Conservation (phyloP, 2,329 filamentous ascomycete species). For the Phaeoacremonium minimum region DNA sequence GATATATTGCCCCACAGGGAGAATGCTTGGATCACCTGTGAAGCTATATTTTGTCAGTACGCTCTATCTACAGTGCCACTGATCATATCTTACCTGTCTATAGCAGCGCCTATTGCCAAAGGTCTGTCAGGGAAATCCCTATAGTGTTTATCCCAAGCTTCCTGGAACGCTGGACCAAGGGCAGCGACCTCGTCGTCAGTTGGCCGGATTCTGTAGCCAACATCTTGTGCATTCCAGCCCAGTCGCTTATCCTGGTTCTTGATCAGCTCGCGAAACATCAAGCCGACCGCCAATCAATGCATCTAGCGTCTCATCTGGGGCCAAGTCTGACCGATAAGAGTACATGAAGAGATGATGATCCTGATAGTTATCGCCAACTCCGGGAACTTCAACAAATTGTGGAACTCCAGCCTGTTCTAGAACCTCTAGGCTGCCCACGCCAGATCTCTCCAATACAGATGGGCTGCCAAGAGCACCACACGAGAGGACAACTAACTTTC, state of each 20-base stretch:
- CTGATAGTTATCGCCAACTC: conserved; percentile 50
- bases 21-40: background rate
- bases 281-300: background rate
- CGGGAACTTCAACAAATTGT: conserved; percentile 39
- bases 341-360: conserved; percentile 15
- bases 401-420: conserved; percentile 42
- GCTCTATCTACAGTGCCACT: background rate
- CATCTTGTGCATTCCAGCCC: conserved; percentile 16
- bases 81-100: background rate
- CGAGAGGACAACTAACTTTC: conserved; percentile 37
- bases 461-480: conserved; percentile 37
- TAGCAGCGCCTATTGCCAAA: conserved; percentile 8
- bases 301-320: background rate
- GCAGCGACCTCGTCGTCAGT: conserved; percentile 12
- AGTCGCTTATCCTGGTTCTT: conserved; percentile 10
- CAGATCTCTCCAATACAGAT: conserved; percentile 44
- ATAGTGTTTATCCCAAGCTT: conserved; percentile 15
- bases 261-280: conserved; percentile 9
- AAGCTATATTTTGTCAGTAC: background rate
- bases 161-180: conserved; percentile 15
- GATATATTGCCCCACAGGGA: background rate
- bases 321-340: background rate
- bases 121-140: conserved; percentile 14
- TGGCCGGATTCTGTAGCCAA: conserved; percentile 15
- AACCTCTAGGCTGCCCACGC: conserved; percentile 38